Evolutionary conservation across 1,284 basidiomycete genomes (phyloP).

Genomic region (Cryptococcus sp.): DNA sequence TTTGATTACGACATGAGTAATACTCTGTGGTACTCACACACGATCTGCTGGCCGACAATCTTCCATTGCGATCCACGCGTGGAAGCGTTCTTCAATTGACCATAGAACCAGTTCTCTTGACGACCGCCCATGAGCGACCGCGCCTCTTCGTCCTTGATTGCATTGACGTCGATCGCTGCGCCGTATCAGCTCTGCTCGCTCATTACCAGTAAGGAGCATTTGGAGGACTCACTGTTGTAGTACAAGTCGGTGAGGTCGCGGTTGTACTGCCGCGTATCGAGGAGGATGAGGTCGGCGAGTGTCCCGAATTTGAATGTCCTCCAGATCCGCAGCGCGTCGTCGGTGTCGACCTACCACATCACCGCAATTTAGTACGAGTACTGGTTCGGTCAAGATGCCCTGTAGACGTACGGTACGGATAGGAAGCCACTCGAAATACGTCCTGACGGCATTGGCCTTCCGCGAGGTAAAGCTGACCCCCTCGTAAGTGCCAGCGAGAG

Average conservation of each 20-base stretch:
- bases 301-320: conserved; percentile 67
- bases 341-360: conserved; percentile 55
- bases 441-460: conserved; percentile 64
- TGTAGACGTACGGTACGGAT: conserved; percentile 50
- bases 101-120: conserved; percentile 65
- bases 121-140: conserved; percentile 59
- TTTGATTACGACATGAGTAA: neutral
- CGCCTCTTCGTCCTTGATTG: conserved; percentile 54
- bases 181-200: conserved; percentile 50
- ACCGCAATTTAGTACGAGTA: neutral
- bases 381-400: neutral
- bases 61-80: conserved; percentile 63
- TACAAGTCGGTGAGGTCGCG: conserved; percentile 66
- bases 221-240: conserved; percentile 61
- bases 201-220: too few species aligned
- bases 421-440: conserved; percentile 72
- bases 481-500: conserved; percentile 52
- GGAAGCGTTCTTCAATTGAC: conserved; percentile 58
- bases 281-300: conserved; percentile 63
- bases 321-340: conserved; percentile 68
- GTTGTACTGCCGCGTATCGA: conserved; percentile 69
- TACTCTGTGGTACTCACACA: conserved; percentile 47
- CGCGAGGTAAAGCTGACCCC: conserved; percentile 42
- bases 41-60: conserved; percentile 63
- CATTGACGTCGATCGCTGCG: conserved; percentile 46